phyloP scores from a whole-genome alignment of 108 stramenopile genomes.

The Cyclotella kingstonii region DNA sequence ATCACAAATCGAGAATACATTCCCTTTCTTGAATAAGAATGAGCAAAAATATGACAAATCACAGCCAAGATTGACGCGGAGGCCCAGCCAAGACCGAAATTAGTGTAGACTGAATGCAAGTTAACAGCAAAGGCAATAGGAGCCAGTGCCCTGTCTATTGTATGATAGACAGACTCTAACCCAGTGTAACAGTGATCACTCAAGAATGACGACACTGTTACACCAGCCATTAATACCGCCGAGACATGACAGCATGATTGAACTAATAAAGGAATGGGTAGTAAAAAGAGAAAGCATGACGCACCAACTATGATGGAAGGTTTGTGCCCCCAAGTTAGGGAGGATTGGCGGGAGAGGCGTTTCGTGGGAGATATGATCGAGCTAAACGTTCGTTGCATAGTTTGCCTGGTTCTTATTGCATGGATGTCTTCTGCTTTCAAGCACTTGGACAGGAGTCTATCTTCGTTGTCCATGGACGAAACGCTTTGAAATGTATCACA shows the following conservation, averaged over 20 bases:
- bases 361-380: slow-evolving; percentile 16
- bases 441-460: too few species aligned
- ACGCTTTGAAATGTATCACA: too few species aligned
- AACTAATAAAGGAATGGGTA: slow-evolving; percentile 34
- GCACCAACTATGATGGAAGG: slow-evolving; percentile 35
- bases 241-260: slow-evolving; percentile 21
- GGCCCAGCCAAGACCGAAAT: slow-evolving; percentile 21
- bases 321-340: slow-evolving; percentile 42
- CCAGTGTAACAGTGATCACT: slow-evolving; percentile 50
- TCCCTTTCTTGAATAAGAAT: slow-evolving; percentile 25
- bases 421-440: too few species aligned
- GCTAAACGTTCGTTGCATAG: slow-evolving; percentile 1
- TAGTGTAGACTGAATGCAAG: slow-evolving; percentile 13
- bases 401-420: not conserved
- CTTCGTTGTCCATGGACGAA: too few species aligned
- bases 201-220: slow-evolving; percentile 35
- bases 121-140: slow-evolving; percentile 36
- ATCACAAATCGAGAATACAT: slow-evolving; percentile 40
- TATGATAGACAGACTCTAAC: slow-evolving; percentile 34
- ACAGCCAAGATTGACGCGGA: slow-evolving; percentile 8
- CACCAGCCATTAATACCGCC: slow-evolving; percentile 15
- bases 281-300: slow-evolving; percentile 38
- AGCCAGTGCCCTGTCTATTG: slow-evolving; percentile 39
- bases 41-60: slow-evolving; percentile 31
- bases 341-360: slow-evolving; percentile 38